Evolutionary conservation across 768 basidiomycete genomes (phyloP).

Genomic region (Tephrocybe rancida): DNA sequence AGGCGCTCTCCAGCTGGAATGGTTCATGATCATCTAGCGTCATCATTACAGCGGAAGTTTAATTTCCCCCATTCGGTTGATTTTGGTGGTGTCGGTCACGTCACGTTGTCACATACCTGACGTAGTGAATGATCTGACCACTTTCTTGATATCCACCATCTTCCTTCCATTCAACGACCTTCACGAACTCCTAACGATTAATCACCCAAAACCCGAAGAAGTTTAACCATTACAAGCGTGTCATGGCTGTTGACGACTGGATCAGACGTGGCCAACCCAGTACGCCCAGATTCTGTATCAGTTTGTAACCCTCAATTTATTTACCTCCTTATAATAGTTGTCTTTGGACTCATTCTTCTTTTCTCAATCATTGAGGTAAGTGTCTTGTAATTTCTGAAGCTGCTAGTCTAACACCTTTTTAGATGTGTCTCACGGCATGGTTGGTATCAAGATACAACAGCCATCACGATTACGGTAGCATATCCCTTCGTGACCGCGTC

Average conservation of each 20-base stretch:
- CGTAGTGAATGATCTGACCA: conserved; percentile 16
- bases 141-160: conserved; percentile 2
- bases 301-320: background rate
- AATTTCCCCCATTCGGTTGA: too few species aligned
- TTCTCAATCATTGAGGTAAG: conserved; percentile 68
- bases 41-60: too few species aligned
- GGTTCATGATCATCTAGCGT: too few species aligned
- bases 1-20: too few species aligned
- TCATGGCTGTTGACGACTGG: conserved; percentile 17
- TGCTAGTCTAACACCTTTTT: background rate
- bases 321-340: conserved; percentile 33
- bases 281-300: conserved; percentile 28
- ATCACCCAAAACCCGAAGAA: background rate
- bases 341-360: conserved; percentile 56
- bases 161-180: background rate
- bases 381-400: background rate
- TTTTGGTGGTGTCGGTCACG: conserved; percentile 3
- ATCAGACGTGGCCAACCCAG: conserved; percentile 59
- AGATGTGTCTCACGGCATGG: conserved; percentile 78
- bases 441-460: conserved; percentile 62
- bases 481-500: conserved; percentile 59
- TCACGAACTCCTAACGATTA: conserved; percentile 2
- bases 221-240: conserved; percentile 1
- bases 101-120: conserved; percentile 14
- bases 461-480: conserved; percentile 51